A percentile compares a stretch with the other conserved stretches of the same genome.
Evolutionary conservation across 2,329 filamentous ascomycete species (phyloP).

Genomic region (Metarhizium rileyi): DNA sequence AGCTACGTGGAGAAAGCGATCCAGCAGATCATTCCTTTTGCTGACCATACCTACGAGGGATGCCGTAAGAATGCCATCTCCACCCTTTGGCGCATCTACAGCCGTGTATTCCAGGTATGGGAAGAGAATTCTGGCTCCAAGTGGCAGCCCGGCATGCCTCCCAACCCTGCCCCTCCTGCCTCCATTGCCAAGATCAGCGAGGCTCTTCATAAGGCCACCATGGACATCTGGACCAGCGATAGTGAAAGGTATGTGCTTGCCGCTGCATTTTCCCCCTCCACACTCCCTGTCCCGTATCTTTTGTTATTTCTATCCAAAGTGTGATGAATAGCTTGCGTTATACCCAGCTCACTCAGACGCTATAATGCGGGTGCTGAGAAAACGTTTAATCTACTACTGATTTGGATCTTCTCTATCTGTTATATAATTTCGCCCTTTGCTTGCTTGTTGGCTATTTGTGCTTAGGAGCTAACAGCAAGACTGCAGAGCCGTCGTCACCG

Average conservation of each 20-base stretch:
- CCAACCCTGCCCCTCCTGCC: constrained; percentile 66
- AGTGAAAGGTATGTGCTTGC: constrained; percentile 70
- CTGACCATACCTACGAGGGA: constrained; percentile 85
- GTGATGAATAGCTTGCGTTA: constrained; percentile 91
- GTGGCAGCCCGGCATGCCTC: constrained; percentile 81
- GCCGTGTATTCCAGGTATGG: constrained; percentile 79
- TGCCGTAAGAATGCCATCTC: constrained; percentile 86
- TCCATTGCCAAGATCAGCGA: constrained; percentile 80
- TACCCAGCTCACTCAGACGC: constrained; percentile 99
- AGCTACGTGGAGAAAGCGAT: constrained; percentile 86
- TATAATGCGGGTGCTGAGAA: constrained; percentile 80
- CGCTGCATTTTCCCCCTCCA: constrained; percentile 1
- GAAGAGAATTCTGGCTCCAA: constrained; percentile 66
- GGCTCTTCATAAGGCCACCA: constrained; percentile 73
- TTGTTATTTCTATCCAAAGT: constrained; percentile 19
- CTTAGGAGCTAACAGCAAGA: not conserved
- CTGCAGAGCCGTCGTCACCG: constrained; percentile 72
- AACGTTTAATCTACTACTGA: constrained; percentile 40
- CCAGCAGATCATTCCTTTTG: constrained; percentile 67
- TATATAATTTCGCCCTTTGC: not conserved
- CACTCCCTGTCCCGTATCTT: no score
- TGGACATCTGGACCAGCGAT: constrained; percentile 82
- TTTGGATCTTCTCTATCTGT: constrained; percentile 10
- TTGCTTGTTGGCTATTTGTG: not conserved
- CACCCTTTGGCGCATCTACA: constrained; percentile 88